These are phyloP conservation scores for Daldinia childiae DNA, from an alignment of 495 filamentous ascomycete genomes.

Conservation along the genomic window DNA sequence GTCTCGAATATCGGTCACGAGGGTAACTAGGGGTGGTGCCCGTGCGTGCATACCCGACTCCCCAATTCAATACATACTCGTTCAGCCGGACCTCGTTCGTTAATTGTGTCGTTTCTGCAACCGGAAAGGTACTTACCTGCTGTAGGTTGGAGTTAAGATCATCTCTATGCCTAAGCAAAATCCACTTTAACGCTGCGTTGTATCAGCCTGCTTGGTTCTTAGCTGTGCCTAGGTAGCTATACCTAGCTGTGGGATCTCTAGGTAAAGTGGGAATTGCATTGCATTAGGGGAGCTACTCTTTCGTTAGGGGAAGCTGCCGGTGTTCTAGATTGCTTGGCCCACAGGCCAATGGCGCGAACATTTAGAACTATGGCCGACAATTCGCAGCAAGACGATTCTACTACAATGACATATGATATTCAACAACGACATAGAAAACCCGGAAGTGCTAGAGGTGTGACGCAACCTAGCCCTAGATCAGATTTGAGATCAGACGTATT, in stretches of 20 bases:
- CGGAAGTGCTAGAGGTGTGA: slow-evolving; percentile 20
- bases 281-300: slow-evolving; percentile 16
- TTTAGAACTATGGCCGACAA: slow-evolving; percentile 20
- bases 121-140: slow-evolving; percentile 3
- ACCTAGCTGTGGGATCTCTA: background rate
- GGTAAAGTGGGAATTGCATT: slow-evolving; percentile 17
- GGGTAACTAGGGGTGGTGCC: slow-evolving; percentile 20
- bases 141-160: slow-evolving; percentile 13
- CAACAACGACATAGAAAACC: slow-evolving; percentile 12
- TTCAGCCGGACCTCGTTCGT: slow-evolving; percentile 7
- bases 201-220: slow-evolving; percentile 5
- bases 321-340: slow-evolving; percentile 30
- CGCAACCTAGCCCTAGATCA: slow-evolving; percentile 33
- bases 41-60: slow-evolving; percentile 27
- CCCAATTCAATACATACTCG: slow-evolving; percentile 8
- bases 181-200: slow-evolving; percentile 14
- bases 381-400: slow-evolving; percentile 1
- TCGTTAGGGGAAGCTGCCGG: background rate
- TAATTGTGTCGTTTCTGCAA: slow-evolving; percentile 1
- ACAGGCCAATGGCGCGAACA: slow-evolving; percentile 24
- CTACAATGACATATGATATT: slow-evolving; percentile 9
- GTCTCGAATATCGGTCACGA: slow-evolving; percentile 28
- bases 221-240: background rate
- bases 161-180: slow-evolving; percentile 10
- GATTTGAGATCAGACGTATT: slow-evolving; percentile 32